Conservation (phyloP, 2,329 filamentous ascomycete species). For the Nigrospora sphaerica region DNA sequence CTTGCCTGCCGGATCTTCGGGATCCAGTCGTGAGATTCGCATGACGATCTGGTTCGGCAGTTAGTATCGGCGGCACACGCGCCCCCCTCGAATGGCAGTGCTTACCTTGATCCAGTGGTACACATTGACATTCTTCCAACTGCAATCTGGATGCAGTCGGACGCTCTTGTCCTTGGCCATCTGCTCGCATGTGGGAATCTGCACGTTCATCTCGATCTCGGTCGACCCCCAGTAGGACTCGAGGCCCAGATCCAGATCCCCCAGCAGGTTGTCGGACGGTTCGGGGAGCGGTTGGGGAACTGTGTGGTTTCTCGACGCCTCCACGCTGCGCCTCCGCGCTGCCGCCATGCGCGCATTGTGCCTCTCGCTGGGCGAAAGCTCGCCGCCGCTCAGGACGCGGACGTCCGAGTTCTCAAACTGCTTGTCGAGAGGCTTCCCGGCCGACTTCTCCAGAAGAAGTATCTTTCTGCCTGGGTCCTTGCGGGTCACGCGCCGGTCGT, state of each 20-base stretch:
- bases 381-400: conserved; percentile 71
- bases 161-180: conserved; percentile 66
- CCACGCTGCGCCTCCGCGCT: conserved; percentile 43
- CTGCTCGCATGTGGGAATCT: conserved; percentile 80
- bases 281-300: conserved; percentile 38
- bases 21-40: conserved; percentile 79
- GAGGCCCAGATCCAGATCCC: conserved; percentile 63
- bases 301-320: conserved; percentile 36
- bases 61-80: not conserved
- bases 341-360: conserved; percentile 40
- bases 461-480: conserved; percentile 81
- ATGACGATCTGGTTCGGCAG: conserved; percentile 65
- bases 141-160: conserved; percentile 80
- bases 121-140: conserved; percentile 88
- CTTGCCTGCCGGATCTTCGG: conserved; percentile 60
- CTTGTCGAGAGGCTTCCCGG: conserved; percentile 67
- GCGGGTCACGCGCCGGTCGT: conserved; percentile 75
- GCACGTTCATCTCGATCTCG: conserved; percentile 90
- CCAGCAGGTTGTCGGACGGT: conserved; percentile 64
- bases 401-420: conserved; percentile 71
- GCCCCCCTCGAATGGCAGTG: conserved; percentile 1
- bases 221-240: conserved; percentile 78
- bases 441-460: conserved; percentile 79
- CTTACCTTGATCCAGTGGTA: conserved; percentile 93
- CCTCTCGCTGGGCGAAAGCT: conserved; percentile 49